These are phyloP conservation scores for Talinum fruticosum DNA, from an alignment of 148 eudicot species.

Conservation along the genomic window DNA sequence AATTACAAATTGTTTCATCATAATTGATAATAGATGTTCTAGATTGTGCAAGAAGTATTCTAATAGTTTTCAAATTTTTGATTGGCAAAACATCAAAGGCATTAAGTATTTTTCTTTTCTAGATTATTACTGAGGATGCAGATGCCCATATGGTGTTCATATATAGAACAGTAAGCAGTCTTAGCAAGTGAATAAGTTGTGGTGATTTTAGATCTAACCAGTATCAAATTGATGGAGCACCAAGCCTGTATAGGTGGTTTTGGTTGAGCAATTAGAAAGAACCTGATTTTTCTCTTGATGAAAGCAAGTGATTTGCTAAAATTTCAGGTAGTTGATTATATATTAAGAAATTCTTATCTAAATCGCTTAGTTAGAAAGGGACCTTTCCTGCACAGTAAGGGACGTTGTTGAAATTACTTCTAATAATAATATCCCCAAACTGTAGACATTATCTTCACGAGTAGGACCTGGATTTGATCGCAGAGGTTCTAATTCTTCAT, in stretches of 20 bases:
- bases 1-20: background rate
- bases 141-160: no score
- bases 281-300: background rate
- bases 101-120: no score
- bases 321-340: background rate
- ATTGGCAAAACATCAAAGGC: no score
- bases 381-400: conserved; percentile 25
- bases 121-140: no score
- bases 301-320: background rate
- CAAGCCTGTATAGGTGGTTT: background rate
- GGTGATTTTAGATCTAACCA: background rate
- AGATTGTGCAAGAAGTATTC: no score
- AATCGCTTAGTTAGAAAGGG: conserved; percentile 15
- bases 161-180: no score
- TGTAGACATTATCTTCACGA: conserved; percentile 37
- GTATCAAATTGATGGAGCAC: background rate
- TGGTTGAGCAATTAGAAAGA: background rate
- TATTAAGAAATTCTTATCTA: background rate
- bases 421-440: conserved; percentile 37
- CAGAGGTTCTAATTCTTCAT: conserved; percentile 29
- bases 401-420: conserved; percentile 39
- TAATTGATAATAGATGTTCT: background rate
- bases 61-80: no score
- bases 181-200: no score
- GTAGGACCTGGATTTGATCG: conserved; percentile 26